Evolutionary conservation across 768 basidiomycete species (phyloP), one percentile per base, ranked within the genome.

Genomic region (Omphalotus guepiniiformis): DNA sequence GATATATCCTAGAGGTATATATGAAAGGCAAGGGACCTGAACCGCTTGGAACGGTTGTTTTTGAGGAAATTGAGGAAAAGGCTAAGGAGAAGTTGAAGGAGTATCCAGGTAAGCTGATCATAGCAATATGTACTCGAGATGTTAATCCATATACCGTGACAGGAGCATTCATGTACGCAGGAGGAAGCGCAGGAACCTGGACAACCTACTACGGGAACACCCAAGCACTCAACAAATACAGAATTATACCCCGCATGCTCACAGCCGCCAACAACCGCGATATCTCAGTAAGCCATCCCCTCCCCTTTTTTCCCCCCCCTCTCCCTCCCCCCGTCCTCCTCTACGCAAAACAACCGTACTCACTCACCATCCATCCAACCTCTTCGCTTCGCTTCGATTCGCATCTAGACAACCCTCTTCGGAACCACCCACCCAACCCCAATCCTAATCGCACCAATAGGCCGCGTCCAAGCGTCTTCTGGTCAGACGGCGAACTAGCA

Each of bases 181-280:
- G 76, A 47, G 88, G 87, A 34, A 88, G 80, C 52, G 90, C 91
- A 8, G 92, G 91, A 1, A 76, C 79, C 2, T 71, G 73, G 47
- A 69, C 74, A 23, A 93, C 92, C 1, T 78, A 85, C 59, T 68
- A 61, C 8, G 79, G 78, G 41, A 93, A 94, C 57, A 71, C 71
- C 27, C 72, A 66, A 32, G 83, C 80, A 2, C 73, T 92, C 45
- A 69, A 79, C 19, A 79, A 72, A 46, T 91, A 76, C 72, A 77
- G 76, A 28, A 85, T 94, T 59, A 69, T 93, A n/a, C 89, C 89
- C 2, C 78, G 83, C 5, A 88, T 90, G 87, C 75, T 91, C 26
- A 72, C 79, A 16, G 69, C 82, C 52, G 76, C 76, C 0, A 79
- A 79, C 3, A 60, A 65, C 16, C 76, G 87, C 18, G 77, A 61